Evolutionary conservation across 257 asterid genomes (phyloP).

Genomic region (Forsythia suspensa): DNA sequence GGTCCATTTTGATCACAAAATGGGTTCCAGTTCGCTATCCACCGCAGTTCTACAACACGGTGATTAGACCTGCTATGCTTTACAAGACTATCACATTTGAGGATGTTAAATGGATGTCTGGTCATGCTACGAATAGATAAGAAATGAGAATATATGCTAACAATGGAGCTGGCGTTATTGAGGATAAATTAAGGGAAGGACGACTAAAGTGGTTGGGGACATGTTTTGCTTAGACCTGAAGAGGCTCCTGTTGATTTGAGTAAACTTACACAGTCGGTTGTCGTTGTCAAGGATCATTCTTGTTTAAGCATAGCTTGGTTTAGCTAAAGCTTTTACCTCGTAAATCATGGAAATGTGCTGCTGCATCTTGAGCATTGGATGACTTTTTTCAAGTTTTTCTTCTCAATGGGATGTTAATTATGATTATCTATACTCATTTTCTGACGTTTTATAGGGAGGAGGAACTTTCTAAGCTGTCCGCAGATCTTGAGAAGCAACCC

Average conservation of each 20-base stretch:
- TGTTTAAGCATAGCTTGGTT: neutral
- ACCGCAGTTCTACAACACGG: too few relatives aligned
- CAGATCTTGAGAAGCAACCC: conserved; percentile 59
- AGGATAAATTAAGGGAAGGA: neutral
- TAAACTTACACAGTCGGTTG: neutral
- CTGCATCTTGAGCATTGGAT: neutral
- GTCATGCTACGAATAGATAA: neutral
- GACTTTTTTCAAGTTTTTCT: neutral
- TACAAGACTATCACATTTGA: neutral
- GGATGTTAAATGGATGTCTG: neutral
- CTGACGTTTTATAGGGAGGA: conserved; percentile 51
- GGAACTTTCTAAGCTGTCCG: conserved; percentile 45
- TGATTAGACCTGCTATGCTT: neutral
- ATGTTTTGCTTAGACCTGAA: neutral
- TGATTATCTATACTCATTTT: conserved; percentile 10
- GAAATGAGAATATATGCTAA: neutral
- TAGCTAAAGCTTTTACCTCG: neutral
- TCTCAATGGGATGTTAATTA: conserved; percentile 3
- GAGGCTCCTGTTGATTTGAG: neutral
- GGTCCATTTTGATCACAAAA: neutral
- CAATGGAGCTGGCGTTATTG: neutral
- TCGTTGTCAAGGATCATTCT: neutral
- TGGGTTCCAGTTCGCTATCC: neutral
- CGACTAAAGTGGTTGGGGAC: neutral
- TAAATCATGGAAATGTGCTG: conserved; percentile 14